These are phyloP conservation scores for Vanderwaltozyma polyspora DNA, from an alignment of 805 yeast genomes.

Conservation along the genomic window DNA sequence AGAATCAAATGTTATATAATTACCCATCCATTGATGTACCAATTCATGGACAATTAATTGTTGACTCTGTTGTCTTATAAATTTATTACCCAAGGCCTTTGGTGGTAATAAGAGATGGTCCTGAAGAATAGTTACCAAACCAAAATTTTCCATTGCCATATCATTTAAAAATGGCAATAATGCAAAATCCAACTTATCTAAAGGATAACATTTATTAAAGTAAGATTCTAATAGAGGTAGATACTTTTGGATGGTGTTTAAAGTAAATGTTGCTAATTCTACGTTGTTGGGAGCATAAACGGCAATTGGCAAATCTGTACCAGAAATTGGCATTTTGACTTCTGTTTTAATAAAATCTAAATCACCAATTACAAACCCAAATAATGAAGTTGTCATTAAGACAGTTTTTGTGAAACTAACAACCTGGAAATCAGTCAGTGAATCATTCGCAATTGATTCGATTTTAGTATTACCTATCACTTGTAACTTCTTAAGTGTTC, in stretches of 20 bases:
- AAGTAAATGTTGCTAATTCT: constrained; percentile 37
- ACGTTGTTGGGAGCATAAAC: constrained; percentile 43
- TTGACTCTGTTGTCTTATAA: constrained; percentile 29
- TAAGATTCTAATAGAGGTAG: constrained; percentile 38
- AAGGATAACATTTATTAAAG: constrained; percentile 41
- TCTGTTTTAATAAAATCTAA: constrained; percentile 39
- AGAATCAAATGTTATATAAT: constrained; percentile 51
- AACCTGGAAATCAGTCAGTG: constrained; percentile 20
- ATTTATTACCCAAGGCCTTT: constrained; percentile 16
- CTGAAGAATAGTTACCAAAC: constrained; percentile 49
- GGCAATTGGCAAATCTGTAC: constrained; percentile 34
- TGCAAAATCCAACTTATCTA: constrained; percentile 54
- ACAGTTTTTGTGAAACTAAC: constrained; percentile 44
- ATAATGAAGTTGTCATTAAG: constrained; percentile 49
- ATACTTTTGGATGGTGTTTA: constrained; percentile 35
- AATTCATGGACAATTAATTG: constrained; percentile 61
- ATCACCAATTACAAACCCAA: constrained; percentile 62
- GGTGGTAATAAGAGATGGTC: constrained; percentile 36
- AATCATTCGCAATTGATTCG: not conserved
- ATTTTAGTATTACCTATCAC: constrained; percentile 36
- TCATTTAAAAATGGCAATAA: constrained; percentile 62
- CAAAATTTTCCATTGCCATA: constrained; percentile 77
- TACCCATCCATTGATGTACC: constrained; percentile 76
- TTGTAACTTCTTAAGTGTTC: constrained; percentile 33
- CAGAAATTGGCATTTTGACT: constrained; percentile 9